Percentiles rank a stretch among this genome's conserved stretches.
phyloP scores from a whole-genome alignment of 106 monocot genomes.

The Platanthera zijinensis region DNA sequence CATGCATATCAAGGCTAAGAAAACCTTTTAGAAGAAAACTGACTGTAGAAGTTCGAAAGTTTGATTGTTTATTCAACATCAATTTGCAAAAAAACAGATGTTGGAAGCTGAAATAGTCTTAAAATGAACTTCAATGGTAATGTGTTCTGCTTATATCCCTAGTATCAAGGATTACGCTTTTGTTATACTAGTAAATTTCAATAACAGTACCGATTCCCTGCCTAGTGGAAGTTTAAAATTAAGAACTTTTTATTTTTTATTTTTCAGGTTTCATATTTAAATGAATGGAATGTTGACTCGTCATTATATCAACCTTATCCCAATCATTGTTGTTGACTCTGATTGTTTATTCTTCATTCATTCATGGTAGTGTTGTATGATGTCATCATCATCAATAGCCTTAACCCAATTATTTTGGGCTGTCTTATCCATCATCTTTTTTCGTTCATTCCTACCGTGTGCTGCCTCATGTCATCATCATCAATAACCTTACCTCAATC shows the following conservation, averaged over 20 bases:
- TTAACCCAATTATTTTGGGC: background rate
- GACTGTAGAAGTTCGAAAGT: background rate
- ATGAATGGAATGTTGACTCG: background rate
- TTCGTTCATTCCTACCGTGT: background rate
- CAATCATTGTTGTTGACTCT: background rate
- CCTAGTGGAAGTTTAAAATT: background rate
- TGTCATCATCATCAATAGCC: background rate
- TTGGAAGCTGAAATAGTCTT: background rate
- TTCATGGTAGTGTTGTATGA: background rate
- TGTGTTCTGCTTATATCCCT: background rate
- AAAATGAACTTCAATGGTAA: constrained; percentile 4
- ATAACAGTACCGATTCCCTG: background rate
- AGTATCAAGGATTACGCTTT: background rate
- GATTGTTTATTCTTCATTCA: background rate
- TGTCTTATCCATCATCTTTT: background rate
- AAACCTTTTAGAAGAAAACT: background rate
- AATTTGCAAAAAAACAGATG: background rate
- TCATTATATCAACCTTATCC: background rate
- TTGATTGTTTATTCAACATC: background rate
- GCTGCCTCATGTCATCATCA: background rate
- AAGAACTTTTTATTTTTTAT: background rate
- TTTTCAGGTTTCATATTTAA: background rate
- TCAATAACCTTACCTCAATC: background rate
- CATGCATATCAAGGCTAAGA: background rate
- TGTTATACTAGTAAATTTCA: background rate